Base-by-base conservation (phyloP, 768 basidiomycete genomes). In the Epithele typhae region DNA sequence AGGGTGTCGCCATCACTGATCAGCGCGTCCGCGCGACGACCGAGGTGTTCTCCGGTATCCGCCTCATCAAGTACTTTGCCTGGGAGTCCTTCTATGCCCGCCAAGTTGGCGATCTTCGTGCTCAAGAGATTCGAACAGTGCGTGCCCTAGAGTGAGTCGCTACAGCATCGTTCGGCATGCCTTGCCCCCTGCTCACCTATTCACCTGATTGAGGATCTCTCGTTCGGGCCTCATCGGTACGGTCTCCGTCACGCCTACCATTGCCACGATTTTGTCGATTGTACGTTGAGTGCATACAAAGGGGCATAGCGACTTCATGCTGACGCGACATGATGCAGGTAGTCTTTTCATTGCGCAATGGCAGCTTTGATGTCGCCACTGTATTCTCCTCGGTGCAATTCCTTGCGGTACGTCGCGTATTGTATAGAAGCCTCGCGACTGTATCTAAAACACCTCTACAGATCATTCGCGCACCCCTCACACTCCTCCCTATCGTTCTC, bases 21-120 rank as follows among this genome's bases (percentile, higher is more conserved):
- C 69, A 70, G 40, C 75, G 86, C 11, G 79, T 87, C 10, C 67
- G 83, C 14, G 68, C 86, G 19, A 74, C 78, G 1, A 81, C 76
- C 1, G 87, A 87, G 64, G 73, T 75, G 42, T 33, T 43, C 14
- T 43, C 42, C 60, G 89, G 90, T 2, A 93, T 96, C 76, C 84
- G 89, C 46, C 77, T 96, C 40, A 86, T 96, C 74, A 96, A 96
- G 64, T 83, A 84, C 63, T 94, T 93, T 64, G 84, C 87, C 2
- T 93, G 90, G 91, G 90, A 92, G 58, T 54, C 60, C 1, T 89
- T 93, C 1, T 94, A 91, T 64, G 72, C 92, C 8, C 69, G 79
- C 10, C 81, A 85, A 41, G 74, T 96, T 19, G 73, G 76, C 24
- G 73, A 72, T 17, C 84, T 87, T 56, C 74, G 94, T 40, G 70